Conservation (phyloP, 345 rosid species). For the Rhodomyrtus tomentosa region DNA sequence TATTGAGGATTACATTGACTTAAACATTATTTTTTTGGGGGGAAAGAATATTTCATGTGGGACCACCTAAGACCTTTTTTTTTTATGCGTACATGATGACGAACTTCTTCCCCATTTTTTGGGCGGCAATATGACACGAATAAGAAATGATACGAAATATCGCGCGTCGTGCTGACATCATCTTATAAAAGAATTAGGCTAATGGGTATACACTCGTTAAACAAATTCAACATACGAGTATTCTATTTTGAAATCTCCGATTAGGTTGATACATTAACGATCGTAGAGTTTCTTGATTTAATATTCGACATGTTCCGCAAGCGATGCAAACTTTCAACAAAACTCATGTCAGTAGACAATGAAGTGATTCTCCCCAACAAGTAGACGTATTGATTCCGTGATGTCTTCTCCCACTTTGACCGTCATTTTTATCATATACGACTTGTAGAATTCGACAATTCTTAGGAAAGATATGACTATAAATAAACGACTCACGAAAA, state of each 20-base stretch:
- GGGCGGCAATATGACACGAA: too few relatives aligned
- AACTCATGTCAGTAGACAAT: too few relatives aligned
- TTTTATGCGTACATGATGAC: background rate
- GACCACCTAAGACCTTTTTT: background rate
- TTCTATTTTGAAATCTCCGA: background rate
- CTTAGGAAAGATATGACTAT: background rate
- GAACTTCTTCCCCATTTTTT: too few relatives aligned
- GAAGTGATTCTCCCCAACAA: too few relatives aligned
- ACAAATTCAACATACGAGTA: background rate
- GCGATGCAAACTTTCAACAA: too few relatives aligned
- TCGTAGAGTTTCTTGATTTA: too few relatives aligned
- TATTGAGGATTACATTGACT: too few relatives aligned
- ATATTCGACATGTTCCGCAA: too few relatives aligned
- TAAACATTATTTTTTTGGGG: too few relatives aligned
- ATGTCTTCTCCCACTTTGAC: fast-evolving
- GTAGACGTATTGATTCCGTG: too few relatives aligned
- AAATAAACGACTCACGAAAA: background rate
- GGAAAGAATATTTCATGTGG: too few relatives aligned
- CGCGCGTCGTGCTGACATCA: background rate
- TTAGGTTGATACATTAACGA: background rate
- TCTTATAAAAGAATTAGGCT: background rate
- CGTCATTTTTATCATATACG: fast-evolving
- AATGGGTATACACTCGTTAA: background rate
- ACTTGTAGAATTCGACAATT: background rate
- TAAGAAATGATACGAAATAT: background rate